Percentiles rank a stretch among this genome's conserved stretches.
Evolutionary conservation across 805 yeast species (phyloP).

Genomic region (Spathaspora passalidarum): DNA sequence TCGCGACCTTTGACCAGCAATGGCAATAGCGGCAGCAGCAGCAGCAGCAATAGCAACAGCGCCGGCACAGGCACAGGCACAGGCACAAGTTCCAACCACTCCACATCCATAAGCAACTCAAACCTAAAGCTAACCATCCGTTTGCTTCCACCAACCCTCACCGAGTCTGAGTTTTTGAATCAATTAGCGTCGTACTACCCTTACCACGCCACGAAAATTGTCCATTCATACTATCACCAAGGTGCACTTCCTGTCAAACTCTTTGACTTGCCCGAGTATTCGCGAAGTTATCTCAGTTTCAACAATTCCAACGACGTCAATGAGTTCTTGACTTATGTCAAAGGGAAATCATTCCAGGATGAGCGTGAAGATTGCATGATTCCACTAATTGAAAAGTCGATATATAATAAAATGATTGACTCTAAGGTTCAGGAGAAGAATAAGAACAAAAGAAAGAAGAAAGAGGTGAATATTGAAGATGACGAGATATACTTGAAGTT

Average conservation of each 20-base stretch:
- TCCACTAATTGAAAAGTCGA: conserved; percentile 35
- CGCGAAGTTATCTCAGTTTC: conserved; percentile 42
- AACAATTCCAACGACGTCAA: conserved; percentile 22
- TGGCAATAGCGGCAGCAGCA: neutral
- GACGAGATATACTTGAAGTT: conserved; percentile 13
- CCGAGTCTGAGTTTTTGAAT: conserved; percentile 9
- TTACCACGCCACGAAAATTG: conserved; percentile 14
- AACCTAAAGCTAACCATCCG: conserved; percentile 32
- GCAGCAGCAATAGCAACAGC: too few relatives aligned
- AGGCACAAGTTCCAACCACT: neutral
- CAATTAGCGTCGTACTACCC: conserved; percentile 10
- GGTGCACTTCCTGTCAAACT: conserved; percentile 41
- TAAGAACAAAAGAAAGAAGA: conserved; percentile 1
- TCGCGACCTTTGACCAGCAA: neutral
- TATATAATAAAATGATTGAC: conserved; percentile 19
- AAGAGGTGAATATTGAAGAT: conserved; percentile 10
- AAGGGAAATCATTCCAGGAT: conserved; percentile 13
- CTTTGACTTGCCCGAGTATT: conserved; percentile 36
- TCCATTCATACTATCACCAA: conserved; percentile 31
- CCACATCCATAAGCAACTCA: neutral
- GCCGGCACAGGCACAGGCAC: neutral
- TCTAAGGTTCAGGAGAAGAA: neutral
- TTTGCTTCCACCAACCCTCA: conserved; percentile 39
- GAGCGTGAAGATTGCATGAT: conserved; percentile 19
- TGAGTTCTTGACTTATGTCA: conserved; percentile 23